Percentiles rank a stretch among this genome's conserved stretches.
Conservation (phyloP, 2,329 filamentous ascomycete species). For the Laburnicola sp. region DNA sequence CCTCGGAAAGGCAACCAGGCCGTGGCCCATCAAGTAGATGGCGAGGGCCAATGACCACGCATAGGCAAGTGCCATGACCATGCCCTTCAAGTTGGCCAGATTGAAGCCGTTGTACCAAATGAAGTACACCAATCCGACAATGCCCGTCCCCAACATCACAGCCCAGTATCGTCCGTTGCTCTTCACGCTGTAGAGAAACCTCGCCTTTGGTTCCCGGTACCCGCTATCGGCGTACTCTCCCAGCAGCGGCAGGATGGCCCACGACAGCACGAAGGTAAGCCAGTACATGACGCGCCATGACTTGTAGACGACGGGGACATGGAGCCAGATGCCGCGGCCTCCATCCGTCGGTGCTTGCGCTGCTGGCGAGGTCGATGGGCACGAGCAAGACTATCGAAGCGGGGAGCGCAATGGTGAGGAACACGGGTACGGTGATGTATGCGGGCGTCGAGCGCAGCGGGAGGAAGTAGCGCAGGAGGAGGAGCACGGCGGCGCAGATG, state of each 20-base stretch:
- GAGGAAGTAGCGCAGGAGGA: constrained; percentile 86
- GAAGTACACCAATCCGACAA: constrained; percentile 79
- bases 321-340: constrained; percentile 83
- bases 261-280: constrained; percentile 93
- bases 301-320: constrained; percentile 74
- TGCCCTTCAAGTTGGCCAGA: constrained; percentile 72
- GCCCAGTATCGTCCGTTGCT: constrained; percentile 88
- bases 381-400: constrained; percentile 89
- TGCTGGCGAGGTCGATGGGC: constrained; percentile 92
- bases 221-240: constrained; percentile 95
- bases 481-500: constrained; percentile 75
- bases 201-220: constrained; percentile 81
- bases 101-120: constrained; percentile 76
- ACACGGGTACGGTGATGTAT: constrained; percentile 88
- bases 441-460: constrained; percentile 87
- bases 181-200: constrained; percentile 80
- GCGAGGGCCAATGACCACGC: constrained; percentile 89
- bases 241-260: constrained; percentile 90
- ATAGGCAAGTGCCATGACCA: constrained; percentile 93
- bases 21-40: constrained; percentile 97
- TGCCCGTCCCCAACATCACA: constrained; percentile 71
- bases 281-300: constrained; percentile 96
- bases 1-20: constrained; percentile 86
- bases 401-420: constrained; percentile 91
- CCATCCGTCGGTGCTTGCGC: constrained; percentile 71